These are phyloP conservation scores for Tylopilus subfusipes DNA, from an alignment of 768 basidiomycete species.

Conservation along the genomic window DNA sequence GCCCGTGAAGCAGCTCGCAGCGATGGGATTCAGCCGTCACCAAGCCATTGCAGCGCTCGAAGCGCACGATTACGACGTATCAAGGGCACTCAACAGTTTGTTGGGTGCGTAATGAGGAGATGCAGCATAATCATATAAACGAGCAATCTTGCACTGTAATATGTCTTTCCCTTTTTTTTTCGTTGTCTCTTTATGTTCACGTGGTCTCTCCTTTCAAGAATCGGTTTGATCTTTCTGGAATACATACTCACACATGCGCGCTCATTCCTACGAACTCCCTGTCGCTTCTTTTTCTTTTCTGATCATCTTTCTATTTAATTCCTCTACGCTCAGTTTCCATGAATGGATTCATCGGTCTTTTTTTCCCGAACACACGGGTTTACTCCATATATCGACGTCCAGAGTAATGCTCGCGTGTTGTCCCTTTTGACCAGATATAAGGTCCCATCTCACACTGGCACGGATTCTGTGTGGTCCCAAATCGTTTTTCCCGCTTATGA, in stretches of 20 bases:
- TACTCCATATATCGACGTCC: conserved; percentile 1
- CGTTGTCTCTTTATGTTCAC: conserved; percentile 2
- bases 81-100: conserved; percentile 71
- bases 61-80: conserved; percentile 78
- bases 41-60: conserved; percentile 86
- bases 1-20: conserved; percentile 72
- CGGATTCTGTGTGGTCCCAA: not conserved
- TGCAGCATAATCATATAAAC: conserved; percentile 13
- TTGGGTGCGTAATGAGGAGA: conserved; percentile 38
- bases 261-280: conserved; percentile 24
- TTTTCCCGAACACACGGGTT: not conserved
- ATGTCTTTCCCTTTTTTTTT: conserved; percentile 5
- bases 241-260: conserved; percentile 28
- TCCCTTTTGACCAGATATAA: not conserved
- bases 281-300: not conserved
- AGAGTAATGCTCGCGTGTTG: conserved; percentile 6
- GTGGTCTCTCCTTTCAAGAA: conserved; percentile 17
- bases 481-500: not conserved
- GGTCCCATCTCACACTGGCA: not conserved
- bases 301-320: not conserved
- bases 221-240: conserved; percentile 21
- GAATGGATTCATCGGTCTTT: conserved; percentile 20
- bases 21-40: conserved; percentile 86
- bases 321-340: not conserved
- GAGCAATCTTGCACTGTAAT: conserved; percentile 20